Base-by-base conservation (phyloP, 805 yeast species). In the Yamadazyma endophytica region DNA sequence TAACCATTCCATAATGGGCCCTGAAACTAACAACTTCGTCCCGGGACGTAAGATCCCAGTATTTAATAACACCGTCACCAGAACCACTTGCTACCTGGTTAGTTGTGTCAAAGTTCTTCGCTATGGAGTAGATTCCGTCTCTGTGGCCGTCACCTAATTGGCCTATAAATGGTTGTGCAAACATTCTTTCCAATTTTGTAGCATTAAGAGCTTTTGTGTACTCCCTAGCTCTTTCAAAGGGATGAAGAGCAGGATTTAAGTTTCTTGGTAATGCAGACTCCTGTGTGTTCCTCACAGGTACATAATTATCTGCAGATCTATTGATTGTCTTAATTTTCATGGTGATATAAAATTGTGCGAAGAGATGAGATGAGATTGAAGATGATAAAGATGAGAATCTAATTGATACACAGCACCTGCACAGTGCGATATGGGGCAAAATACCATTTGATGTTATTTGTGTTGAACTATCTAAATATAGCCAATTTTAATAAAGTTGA, bases 151-250 rank as follows among this genome's bases (percentile, higher is more conserved):
- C 73, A 3, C 99, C 99, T 21, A 92, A 61, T 53, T 92, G 97
- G 1, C 95, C 96, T 13, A 94, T 70, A 58, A 92, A 92, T 2
- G 99, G 99, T 52, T 89, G 89, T 0, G 99, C 97, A 72, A 92
- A 92, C 84, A 92, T 82, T 44, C 97, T 73, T 53, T 90, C 97
- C 62, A 92, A 58, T 54, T 92, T 92, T 11, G 97, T 89, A 17
- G 98, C 97, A 35, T 86, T 90, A 32, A 92, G 61, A 0, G 97
- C 97, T 44, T 89, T 76, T 13, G 97, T 85, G 51, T 92, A 92
- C 59, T 92, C 98, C 52, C 98, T 73, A 5, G 97, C 97, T 46
- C 97, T 71, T 61, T 92, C 97, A 50, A 92, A 90, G 0, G 97
- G 98, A 62, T 92, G 99, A 28, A 92, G 67, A 14, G 90, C 92